Evolutionary conservation across 2,329 filamentous ascomycete genomes (phyloP).

Genomic region (Colletotrichum tropicale): DNA sequence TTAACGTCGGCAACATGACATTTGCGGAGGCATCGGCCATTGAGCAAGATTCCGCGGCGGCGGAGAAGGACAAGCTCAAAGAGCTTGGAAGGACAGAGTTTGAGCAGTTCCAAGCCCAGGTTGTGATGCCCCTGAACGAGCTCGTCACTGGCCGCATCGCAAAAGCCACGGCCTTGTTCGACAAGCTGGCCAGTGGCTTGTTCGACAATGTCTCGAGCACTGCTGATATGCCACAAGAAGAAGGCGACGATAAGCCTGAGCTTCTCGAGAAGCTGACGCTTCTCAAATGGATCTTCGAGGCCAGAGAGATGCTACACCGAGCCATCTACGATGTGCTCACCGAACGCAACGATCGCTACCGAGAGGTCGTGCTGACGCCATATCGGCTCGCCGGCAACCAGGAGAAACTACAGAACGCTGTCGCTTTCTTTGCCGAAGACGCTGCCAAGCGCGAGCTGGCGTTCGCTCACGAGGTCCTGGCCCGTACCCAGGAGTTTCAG

Average conservation of each 20-base stretch:
- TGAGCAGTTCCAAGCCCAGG: constrained; percentile 80
- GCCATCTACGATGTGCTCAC: constrained; percentile 84
- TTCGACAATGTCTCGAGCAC: constrained; percentile 68
- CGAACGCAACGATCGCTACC: constrained; percentile 86
- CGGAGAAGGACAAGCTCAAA: constrained; percentile 74
- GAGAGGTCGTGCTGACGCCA: constrained; percentile 80
- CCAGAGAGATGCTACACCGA: constrained; percentile 84
- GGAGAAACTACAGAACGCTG: constrained; percentile 80
- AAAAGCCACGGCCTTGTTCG: constrained; percentile 77
- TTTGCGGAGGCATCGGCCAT: constrained; percentile 84
- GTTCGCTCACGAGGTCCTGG: constrained; percentile 74
- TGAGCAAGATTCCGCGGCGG: constrained; percentile 73
- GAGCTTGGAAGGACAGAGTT: constrained; percentile 81
- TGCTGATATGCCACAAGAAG: constrained; percentile 87
- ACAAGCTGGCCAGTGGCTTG: constrained; percentile 73
- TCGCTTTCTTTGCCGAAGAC: constrained; percentile 83
- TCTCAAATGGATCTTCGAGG: constrained; percentile 96
- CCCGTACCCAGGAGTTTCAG: constrained; percentile 78
- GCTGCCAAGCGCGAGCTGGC: constrained; percentile 71
- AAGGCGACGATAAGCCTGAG: constrained; percentile 94
- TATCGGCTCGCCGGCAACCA: constrained; percentile 77
- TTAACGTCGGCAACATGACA: constrained; percentile 77
- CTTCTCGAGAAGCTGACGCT: constrained; percentile 92
- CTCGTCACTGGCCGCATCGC: constrained; percentile 78
- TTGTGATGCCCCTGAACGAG: constrained; percentile 84